A percentile compares a stretch with the other conserved stretches of the same genome.
Evolutionary conservation across 1,139 yeast genomes (phyloP).

Genomic region (Lodderomyces margitis): DNA sequence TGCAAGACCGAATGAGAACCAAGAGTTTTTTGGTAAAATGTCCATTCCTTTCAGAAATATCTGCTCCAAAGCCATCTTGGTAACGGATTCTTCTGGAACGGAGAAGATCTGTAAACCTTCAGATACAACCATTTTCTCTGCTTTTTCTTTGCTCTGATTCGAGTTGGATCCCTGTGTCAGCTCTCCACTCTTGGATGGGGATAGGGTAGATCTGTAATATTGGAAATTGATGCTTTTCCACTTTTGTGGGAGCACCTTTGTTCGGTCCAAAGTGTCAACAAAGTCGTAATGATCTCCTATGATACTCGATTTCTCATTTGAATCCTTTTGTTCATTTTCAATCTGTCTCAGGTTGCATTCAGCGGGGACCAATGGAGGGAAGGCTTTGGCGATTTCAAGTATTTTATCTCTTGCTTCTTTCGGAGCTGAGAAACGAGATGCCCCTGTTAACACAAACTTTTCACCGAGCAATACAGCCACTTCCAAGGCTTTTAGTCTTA

Average conservation of each 20-base stretch:
- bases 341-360: slow-evolving; percentile 28
- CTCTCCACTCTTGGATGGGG: slow-evolving; percentile 6
- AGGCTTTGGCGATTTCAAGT: slow-evolving; percentile 50
- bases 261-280: slow-evolving; percentile 50
- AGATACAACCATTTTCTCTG: slow-evolving; percentile 13
- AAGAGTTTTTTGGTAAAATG: slow-evolving; percentile 57
- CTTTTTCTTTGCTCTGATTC: slow-evolving; percentile 9
- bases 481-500: slow-evolving; percentile 61
- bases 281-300: slow-evolving; percentile 53
- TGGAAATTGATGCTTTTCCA: slow-evolving; percentile 60
- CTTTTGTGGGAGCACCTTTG: slow-evolving; percentile 49
- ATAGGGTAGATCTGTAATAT: slow-evolving; percentile 39
- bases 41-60: slow-evolving; percentile 61
- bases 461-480: slow-evolving; percentile 64
- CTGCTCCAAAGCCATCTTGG: slow-evolving; percentile 56
- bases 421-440: slow-evolving; percentile 43
- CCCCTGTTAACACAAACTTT: slow-evolving; percentile 46
- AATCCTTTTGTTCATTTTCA: slow-evolving; percentile 18
- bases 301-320: slow-evolving; percentile 23
- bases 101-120: slow-evolving; percentile 50
- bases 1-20: slow-evolving; percentile 63
- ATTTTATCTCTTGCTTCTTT: slow-evolving; percentile 44
- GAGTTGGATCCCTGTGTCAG: slow-evolving; percentile 1
- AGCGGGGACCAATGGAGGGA: slow-evolving; percentile 52
- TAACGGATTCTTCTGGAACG: slow-evolving; percentile 48